Base-by-base conservation (phyloP, 805 yeast genomes). In the Wickerhamomyces strasburgensis region DNA sequence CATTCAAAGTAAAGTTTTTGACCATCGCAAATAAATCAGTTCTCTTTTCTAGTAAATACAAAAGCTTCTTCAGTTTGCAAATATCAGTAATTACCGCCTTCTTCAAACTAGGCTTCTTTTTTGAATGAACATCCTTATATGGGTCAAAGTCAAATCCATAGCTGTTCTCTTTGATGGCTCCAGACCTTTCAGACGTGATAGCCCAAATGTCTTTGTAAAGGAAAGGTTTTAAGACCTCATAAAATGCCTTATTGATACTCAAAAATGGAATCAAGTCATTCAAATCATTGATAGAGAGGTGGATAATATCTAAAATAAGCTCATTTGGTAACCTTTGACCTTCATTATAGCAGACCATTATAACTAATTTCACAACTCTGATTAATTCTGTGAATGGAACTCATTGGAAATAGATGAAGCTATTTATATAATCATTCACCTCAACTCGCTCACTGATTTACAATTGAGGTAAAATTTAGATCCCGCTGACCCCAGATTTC, bases 191-290 rank as follows among this genome's bases (percentile, higher is more conserved):
- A n/a, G n/a, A n/a, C n/a, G n/a, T n/a, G n/a, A n/a, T 31, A 9
- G 44, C 43, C 16, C 37, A 39, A 14, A 49, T 49, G 10, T 41
- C 31, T 4, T 30, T 19, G 28, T 46, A 49, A 11, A 49, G 14
- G 3, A 29, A 19, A 9, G 38, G 29, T 17, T 48, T 39, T 17
- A 33, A 36, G 2, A 32, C 17, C 7, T 19, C 17, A 35, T 47
- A 42, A 19, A 46, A 35, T 11, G 35, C 33, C 28, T 33, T 43
- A 24, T 11, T 28, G 10, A 21, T 8, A 11, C 11, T 21, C 25
- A 21, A 8, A 11, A 21, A 21, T 8, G 25, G 25, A 8, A 21
- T 8, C 7, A 21, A 8, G 11, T 21, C 25, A 8, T 11, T 21
- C 11, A 11, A 11, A 8, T 11, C 11, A 7, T 21, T 11, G 11